Evolutionary conservation across 1,284 basidiomycete species (phyloP), one percentile per base, ranked within the genome.

Genomic region (Cerrena zonata): DNA sequence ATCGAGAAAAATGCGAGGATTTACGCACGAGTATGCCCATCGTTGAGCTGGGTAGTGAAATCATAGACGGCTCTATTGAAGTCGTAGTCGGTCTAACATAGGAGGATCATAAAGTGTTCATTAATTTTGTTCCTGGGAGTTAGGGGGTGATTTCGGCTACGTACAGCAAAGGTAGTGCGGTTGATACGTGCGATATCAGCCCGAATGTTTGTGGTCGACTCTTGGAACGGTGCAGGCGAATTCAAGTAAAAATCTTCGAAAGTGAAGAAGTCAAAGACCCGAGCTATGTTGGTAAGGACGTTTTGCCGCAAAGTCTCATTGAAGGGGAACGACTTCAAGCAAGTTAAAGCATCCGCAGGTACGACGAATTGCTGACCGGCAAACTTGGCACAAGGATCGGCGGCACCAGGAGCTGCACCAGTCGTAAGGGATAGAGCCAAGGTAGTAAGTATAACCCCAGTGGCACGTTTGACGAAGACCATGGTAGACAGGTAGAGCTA

Each of bases 251-350:
- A 83, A 45, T 80, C 74, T 59, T 84, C 82, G 56, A 82, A 84
- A 0, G 81, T 82, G 65, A 71, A 84, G 58, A 85, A 84, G 62
- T 83, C 75, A 53, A 82, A 79, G 34, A 83, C 79, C 25, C 77
- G 68, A 11, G 72, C 72, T 50, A 81, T 68, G 53, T 72, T 76
- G 10, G 68, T 70, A 46, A 82, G 57, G 30, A 82, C 77, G 61
- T 84, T 84, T 61, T 82, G 74, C 22, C 77, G 72, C 19, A 84
- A 65, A 7, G 77, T 81, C 61, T 82, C 79, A 58, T 82, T 80
- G 70, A 83, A 83, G 0, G 80, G 77, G 62, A 83, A 84, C 5
- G 77, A 74, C 60, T 76, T 79, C 57, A 76, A 65, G 58, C 81
- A 84, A 1, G 79, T 76, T 48, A 80, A 65, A n/a, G 75, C 79